Evolutionary conservation across 129 eudicot genomes (phyloP).

Genomic region (Sambucus nigra): DNA sequence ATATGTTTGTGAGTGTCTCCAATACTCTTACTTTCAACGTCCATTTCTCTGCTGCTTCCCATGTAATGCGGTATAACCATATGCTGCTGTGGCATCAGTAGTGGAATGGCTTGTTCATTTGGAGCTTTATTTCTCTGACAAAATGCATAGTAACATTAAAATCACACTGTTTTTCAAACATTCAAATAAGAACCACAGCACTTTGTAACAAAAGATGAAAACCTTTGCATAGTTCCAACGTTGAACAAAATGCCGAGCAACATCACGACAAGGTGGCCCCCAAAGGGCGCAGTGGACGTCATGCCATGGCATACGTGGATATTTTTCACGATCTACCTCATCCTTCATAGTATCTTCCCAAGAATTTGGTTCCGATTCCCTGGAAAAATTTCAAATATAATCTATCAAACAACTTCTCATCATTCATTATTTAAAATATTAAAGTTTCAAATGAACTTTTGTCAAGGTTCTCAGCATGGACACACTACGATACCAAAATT

Average conservation of each 20-base stretch:
- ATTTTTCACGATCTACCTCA: conserved; percentile 65
- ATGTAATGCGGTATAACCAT: conserved; percentile 98
- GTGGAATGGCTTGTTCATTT: conserved; percentile 85
- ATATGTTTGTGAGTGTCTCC: conserved; percentile 18
- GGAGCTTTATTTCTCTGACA: conserved; percentile 97
- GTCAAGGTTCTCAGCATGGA: not conserved
- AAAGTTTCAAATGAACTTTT: not conserved
- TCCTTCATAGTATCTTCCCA: conserved; percentile 98
- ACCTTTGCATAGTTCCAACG: conserved; percentile 99
- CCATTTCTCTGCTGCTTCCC: conserved; percentile 46
- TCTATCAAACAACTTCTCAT: not conserved
- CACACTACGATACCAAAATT: not conserved
- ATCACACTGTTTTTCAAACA: not conserved
- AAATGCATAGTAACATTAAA: not conserved
- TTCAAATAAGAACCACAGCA: not conserved
- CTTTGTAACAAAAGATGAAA: conserved; percentile 2
- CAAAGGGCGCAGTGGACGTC: conserved; percentile 98
- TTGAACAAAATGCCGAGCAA: conserved; percentile 95
- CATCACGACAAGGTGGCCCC: conserved; percentile 99
- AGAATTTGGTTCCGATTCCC: conserved; percentile 97
- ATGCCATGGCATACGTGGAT: conserved; percentile 99
- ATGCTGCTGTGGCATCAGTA: conserved; percentile 97
- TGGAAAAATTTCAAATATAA: conserved; percentile 18
- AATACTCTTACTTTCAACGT: conserved; percentile 24
- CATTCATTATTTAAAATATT: no score